Conservation (phyloP, 164 flowering plant genomes). For the Sedum album region DNA sequence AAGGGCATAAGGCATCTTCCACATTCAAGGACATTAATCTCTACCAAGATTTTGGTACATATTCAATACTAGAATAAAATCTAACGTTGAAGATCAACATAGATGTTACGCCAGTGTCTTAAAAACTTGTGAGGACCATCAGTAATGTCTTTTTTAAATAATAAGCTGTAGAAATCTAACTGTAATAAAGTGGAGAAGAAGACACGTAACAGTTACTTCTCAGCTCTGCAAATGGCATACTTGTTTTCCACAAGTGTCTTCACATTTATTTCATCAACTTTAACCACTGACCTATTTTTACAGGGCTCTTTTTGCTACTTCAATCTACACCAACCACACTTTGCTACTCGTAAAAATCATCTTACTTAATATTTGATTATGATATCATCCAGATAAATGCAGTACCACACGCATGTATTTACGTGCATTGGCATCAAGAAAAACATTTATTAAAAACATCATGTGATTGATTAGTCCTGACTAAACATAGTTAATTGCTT, state of each 20-base stretch:
- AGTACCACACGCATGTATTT: no score
- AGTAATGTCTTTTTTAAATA: no score
- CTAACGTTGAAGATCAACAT: no score
- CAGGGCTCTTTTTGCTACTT: neutral
- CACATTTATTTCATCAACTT: neutral
- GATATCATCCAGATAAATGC: neutral
- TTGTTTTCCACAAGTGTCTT: neutral
- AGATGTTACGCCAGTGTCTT: neutral
- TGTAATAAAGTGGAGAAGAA: neutral
- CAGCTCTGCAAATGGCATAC: neutral
- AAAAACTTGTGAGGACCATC: no score
- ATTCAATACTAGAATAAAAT: no score
- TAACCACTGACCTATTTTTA: neutral
- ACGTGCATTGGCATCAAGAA: no score
- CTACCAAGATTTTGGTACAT: constrained; percentile 37
- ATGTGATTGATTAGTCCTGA: no score
- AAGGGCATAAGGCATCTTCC: neutral
- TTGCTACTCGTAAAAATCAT: neutral
- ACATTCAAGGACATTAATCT: constrained; percentile 76
- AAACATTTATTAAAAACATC: no score
- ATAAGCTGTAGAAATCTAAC: no score
- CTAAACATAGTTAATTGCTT: neutral
- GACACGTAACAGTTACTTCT: constrained; percentile 21
- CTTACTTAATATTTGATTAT: neutral
- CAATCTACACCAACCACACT: neutral